phyloP scores from a whole-genome alignment of 1,284 basidiomycete species.

The Gymnopus androsaceus region DNA sequence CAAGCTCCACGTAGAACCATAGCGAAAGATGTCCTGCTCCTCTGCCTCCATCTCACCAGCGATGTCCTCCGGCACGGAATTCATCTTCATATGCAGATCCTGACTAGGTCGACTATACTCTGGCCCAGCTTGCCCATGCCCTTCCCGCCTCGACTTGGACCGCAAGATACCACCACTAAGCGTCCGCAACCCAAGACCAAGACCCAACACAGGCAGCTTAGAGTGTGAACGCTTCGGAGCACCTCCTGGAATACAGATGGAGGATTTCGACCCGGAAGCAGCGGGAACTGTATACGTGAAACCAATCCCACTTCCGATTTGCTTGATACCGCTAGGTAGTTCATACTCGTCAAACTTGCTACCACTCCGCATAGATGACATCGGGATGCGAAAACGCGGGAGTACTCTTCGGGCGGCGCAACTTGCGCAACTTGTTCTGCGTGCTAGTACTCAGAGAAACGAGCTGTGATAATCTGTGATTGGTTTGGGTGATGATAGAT shows the following conservation, averaged over 20 bases:
- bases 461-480: slow-evolving; percentile 6
- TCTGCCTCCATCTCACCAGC: not conserved
- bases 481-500: slow-evolving; percentile 25
- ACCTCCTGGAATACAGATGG: slow-evolving; percentile 5
- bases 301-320: slow-evolving; percentile 58
- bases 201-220: slow-evolving; percentile 2
- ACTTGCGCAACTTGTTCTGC: slow-evolving; percentile 41
- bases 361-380: not conserved
- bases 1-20: slow-evolving; percentile 11
- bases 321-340: slow-evolving; percentile 49
- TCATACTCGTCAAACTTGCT: slow-evolving; percentile 15
- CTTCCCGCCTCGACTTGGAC: not conserved
- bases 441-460: slow-evolving; percentile 34
- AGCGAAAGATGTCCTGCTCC: slow-evolving; percentile 10
- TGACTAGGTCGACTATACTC: not conserved
- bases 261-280: slow-evolving; percentile 24
- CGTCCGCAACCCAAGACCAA: slow-evolving; percentile 1
- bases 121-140: not conserved
- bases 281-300: slow-evolving; percentile 38
- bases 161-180: not conserved
- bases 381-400: slow-evolving; percentile 16
- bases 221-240: not conserved
- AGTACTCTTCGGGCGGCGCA: slow-evolving; percentile 31
- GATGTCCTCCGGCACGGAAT: not conserved
- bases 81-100: not conserved